phyloP scores from a whole-genome alignment of 2,329 filamentous ascomycete genomes.

The Aspergillus fischeri region DNA sequence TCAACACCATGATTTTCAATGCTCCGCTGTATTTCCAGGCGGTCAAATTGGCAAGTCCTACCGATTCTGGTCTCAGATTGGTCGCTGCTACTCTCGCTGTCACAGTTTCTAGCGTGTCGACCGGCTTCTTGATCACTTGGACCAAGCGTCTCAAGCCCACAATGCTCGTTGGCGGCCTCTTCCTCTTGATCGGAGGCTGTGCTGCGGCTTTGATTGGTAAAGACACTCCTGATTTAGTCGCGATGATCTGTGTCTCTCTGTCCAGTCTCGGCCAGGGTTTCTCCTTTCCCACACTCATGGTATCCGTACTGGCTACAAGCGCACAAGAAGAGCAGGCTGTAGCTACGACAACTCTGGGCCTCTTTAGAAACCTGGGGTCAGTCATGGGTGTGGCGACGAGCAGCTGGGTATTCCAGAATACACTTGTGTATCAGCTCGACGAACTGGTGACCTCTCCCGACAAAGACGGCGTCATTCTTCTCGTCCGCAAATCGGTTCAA shows the following conservation, averaged over 20 bases:
- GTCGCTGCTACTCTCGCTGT: conserved; percentile 59
- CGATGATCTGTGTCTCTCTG: conserved; percentile 56
- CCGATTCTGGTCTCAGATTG: conserved; percentile 67
- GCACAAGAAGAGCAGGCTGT: conserved; percentile 62
- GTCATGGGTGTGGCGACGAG: conserved; percentile 71
- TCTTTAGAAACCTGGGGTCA: conserved; percentile 68
- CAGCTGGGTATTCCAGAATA: conserved; percentile 70
- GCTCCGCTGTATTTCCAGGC: conserved; percentile 74
- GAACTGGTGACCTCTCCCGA: conserved; percentile 55
- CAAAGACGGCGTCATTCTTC: conserved; percentile 51
- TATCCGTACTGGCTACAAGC: conserved; percentile 59
- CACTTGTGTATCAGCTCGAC: conserved; percentile 58
- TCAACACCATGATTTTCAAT: conserved; percentile 62
- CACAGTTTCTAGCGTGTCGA: conserved; percentile 52
- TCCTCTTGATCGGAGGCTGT: conserved; percentile 50
- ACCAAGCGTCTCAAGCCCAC: conserved; percentile 59
- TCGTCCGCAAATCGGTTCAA: conserved; percentile 48
- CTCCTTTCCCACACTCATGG: conserved; percentile 61
- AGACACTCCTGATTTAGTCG: conserved; percentile 50
- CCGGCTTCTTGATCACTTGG: conserved; percentile 60
- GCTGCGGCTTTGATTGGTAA: conserved; percentile 49
- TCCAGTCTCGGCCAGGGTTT: conserved; percentile 59
- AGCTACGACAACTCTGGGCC: conserved; percentile 64
- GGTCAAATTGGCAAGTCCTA: conserved; percentile 65
- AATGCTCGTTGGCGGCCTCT: conserved; percentile 48